Percentiles rank a stretch among this genome's conserved stretches.
phyloP scores from a whole-genome alignment of 306 rosid species.

The Begonia peltatifolia region DNA sequence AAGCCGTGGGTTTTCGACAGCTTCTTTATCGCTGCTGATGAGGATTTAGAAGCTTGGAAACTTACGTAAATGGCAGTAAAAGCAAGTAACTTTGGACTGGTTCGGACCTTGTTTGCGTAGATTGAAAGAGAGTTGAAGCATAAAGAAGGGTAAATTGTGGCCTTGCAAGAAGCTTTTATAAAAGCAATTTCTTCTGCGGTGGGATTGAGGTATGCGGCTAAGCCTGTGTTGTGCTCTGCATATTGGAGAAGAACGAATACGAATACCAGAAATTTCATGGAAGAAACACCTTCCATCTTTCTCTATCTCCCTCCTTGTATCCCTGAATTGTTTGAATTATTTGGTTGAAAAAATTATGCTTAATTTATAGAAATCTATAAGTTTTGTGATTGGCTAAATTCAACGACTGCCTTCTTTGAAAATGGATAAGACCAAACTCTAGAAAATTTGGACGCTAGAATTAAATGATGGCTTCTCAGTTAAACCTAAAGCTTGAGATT shows the following conservation, averaged over 20 bases:
- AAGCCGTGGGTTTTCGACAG: constrained; percentile 15
- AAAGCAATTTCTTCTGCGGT: constrained; percentile 10
- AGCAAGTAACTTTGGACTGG: constrained; percentile 20
- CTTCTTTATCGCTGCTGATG: constrained; percentile 3
- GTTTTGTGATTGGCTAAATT: too few relatives aligned
- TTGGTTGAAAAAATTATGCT: neutral
- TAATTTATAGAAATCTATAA: neutral
- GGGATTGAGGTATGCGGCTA: constrained; percentile 1
- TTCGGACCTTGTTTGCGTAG: constrained; percentile 21
- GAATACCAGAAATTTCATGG: constrained; percentile 3
- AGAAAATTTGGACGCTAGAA: too few relatives aligned
- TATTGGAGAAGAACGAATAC: constrained; percentile 8
- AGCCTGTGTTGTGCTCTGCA: neutral
- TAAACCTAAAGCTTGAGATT: too few relatives aligned
- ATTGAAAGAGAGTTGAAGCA: constrained; percentile 26
- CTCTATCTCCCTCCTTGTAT: neutral
- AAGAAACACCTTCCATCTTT: constrained; percentile 10
- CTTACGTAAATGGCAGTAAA: constrained; percentile 21
- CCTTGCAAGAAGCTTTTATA: constrained; percentile 21
- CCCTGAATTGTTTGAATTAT: neutral
- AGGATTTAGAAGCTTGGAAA: constrained; percentile 12
- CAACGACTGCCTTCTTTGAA: too few relatives aligned
- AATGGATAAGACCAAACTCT: too few relatives aligned
- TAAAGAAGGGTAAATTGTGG: constrained; percentile 19
- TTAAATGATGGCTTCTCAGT: too few relatives aligned